phyloP scores from a whole-genome alignment of 2,329 filamentous ascomycete species.

The Moelleriella libera region DNA sequence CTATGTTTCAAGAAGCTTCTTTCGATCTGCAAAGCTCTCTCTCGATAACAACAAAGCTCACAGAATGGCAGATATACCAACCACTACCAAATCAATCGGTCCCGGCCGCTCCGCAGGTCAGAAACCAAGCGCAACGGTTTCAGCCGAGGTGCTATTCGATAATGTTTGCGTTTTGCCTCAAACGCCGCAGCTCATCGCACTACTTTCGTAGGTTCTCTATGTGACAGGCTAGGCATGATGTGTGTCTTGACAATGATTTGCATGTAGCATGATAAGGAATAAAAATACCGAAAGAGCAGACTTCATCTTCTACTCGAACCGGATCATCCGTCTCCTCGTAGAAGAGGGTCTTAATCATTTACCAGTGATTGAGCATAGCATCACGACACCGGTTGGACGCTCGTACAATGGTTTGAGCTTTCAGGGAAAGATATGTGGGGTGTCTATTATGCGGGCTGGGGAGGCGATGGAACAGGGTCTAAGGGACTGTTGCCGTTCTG shows the following conservation, averaged over 20 bases:
- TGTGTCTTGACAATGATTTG: background rate
- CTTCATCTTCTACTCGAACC: constrained; percentile 98
- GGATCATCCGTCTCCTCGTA: constrained; percentile 90
- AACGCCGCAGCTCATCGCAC: constrained; percentile 90
- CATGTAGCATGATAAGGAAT: constrained; percentile 78
- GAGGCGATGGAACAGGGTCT: constrained; percentile 98
- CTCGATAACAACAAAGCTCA: background rate
- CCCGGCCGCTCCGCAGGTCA: constrained; percentile 62
- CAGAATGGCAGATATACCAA: constrained; percentile 4
- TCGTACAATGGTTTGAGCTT: constrained; percentile 87
- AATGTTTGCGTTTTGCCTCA: constrained; percentile 86
- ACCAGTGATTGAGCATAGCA: constrained; percentile 74
- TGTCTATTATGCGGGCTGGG: constrained; percentile 95
- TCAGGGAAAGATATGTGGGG: constrained; percentile 95
- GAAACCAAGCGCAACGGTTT: constrained; percentile 81
- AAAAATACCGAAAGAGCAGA: constrained; percentile 81
- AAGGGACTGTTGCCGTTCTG: constrained; percentile 92
- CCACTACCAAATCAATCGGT: constrained; percentile 52
- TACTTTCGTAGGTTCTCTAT: constrained; percentile 68
- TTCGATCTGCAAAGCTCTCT: no score
- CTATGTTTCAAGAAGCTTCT: no score
- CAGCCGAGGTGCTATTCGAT: constrained; percentile 63
- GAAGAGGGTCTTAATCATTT: constrained; percentile 97
- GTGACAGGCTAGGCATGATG: background rate
- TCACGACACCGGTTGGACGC: constrained; percentile 82